Base-by-base conservation (phyloP, 805 yeast species). In the Debaryomyces castellii region DNA sequence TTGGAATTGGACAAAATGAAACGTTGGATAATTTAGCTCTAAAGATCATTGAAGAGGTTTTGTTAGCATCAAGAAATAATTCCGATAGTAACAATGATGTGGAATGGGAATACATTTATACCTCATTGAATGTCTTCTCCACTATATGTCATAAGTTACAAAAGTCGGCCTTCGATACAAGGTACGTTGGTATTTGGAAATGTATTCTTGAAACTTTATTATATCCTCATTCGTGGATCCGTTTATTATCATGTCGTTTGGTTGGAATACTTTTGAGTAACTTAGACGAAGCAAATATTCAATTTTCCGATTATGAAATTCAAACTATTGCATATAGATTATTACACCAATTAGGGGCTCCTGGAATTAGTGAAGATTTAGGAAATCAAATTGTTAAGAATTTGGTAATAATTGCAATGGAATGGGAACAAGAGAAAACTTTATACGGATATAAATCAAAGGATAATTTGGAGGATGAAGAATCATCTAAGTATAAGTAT, bases 221-320 rank as follows among this genome's bases (percentile, higher is more conserved):
- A 42, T 91, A 80, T 60, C 97, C 97, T 2, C 97, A 91, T 64
- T 76, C 94, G 1, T 91, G 98, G 98, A 86, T 91, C 5, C 80
- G 97, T 55, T 71, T 86, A 47, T 67, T 77, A 4, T 71, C 95
- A 1, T 67, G 84, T 5, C 72, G 91, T 43, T 67, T 89, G 27
- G 61, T 83, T 33, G 83, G 85, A 1, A 57, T 65, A 1, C 59
- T 86, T 41, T 67, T 87, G 45, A 57, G 76, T 7, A 71, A 76
- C 41, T 40, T 67, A 37, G 66, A 69, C 28, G 54, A 59, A 12
- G 46, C 70, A 28, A 51, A 66, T 2, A 70, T 82, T 36, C 55
- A 52, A 18, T 22, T 71, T 2, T 50, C 68, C 2, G 67, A 67
- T 20, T 65, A 69, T 23, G 81, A 82, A 39, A 57, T 86, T n/a